These are phyloP conservation scores for Fragaria ananassa DNA, from an alignment of 306 rosid genomes.

Conservation along the genomic window DNA sequence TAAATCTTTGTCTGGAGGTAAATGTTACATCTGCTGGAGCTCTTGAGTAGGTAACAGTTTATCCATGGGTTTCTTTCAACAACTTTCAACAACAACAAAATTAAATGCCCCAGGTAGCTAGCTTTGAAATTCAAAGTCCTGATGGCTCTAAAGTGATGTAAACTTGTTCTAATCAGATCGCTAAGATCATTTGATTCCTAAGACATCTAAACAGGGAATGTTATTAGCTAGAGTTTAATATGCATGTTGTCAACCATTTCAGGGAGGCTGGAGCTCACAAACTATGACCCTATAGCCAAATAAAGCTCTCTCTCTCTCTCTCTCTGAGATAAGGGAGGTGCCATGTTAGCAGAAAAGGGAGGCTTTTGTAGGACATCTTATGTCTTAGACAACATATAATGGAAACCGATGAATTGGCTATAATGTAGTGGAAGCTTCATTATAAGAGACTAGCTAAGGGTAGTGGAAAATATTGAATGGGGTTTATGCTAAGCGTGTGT, in stretches of 20 bases:
- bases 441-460: slow-evolving; percentile 14
- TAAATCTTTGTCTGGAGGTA: neutral
- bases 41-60: neutral
- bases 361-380: slow-evolving; percentile 31
- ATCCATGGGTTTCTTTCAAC: neutral
- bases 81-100: neutral
- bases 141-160: neutral
- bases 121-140: neutral
- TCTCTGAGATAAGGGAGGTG: slow-evolving; percentile 7
- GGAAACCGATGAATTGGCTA: slow-evolving; percentile 21
- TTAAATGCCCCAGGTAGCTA: neutral
- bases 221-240: neutral
- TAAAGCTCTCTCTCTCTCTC: neutral
- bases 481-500: slow-evolving; percentile 20
- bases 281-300: neutral
- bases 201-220: neutral
- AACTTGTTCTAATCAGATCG: neutral
- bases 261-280: neutral
- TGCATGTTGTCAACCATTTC: neutral
- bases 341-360: slow-evolving; percentile 22
- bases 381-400: slow-evolving; percentile 12
- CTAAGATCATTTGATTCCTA: neutral
- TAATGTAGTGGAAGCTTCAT: slow-evolving; percentile 44
- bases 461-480: slow-evolving; percentile 18
- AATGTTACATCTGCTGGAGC: neutral